These are phyloP conservation scores for Eremochloa ophiuroides DNA, from an alignment of 176 grass and related monocot species.

Conservation along the genomic window DNA sequence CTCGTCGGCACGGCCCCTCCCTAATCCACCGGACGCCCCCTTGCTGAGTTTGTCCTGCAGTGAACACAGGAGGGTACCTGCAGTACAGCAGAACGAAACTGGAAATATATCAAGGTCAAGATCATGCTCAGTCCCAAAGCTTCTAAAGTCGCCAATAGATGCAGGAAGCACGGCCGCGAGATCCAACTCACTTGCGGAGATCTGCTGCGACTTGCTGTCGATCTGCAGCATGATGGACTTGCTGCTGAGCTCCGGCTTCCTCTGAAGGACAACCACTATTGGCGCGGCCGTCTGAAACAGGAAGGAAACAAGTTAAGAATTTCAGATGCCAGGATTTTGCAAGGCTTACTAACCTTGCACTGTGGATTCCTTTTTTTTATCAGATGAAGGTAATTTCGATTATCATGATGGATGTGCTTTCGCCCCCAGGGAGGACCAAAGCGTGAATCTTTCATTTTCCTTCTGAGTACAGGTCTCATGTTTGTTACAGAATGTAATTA, in stretches of 20 bases:
- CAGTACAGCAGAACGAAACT: background rate
- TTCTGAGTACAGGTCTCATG: too few relatives aligned
- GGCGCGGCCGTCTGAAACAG: too few relatives aligned
- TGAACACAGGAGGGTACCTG: slow-evolving; percentile 75
- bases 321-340: too few relatives aligned
- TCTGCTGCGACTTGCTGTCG: slow-evolving; percentile 89
- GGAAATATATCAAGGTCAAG: background rate
- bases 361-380: too few relatives aligned
- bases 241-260: slow-evolving; percentile 62
- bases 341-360: too few relatives aligned
- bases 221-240: slow-evolving; percentile 91
- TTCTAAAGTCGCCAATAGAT: background rate
- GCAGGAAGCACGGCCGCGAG: background rate
- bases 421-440: too few relatives aligned
- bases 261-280: slow-evolving; percentile 76
- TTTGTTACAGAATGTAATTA: too few relatives aligned
- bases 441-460: too few relatives aligned
- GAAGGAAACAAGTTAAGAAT: too few relatives aligned
- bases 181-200: slow-evolving; percentile 79
- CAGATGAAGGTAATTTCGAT: too few relatives aligned
- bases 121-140: background rate
- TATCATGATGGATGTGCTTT: too few relatives aligned
- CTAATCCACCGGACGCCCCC: slow-evolving; percentile 46
- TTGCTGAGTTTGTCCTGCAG: slow-evolving; percentile 90
- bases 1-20: slow-evolving; percentile 50